Conservation (phyloP, 208 protist genomes). For the Trypanosoma melophagium region DNA sequence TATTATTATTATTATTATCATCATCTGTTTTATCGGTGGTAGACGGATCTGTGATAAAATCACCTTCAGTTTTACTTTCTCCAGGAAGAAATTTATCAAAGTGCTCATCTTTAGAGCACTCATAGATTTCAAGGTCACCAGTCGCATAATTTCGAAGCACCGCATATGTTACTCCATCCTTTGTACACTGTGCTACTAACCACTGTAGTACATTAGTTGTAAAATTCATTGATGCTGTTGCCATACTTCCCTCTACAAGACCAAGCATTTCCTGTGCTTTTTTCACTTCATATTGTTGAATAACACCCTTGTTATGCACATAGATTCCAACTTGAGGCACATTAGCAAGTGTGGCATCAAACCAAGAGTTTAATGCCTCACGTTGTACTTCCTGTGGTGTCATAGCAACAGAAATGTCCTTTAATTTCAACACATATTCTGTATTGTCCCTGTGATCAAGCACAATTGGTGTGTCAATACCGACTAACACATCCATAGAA, state of each 20-base stretch:
- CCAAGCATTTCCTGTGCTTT: constrained; percentile 73
- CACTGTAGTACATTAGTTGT: constrained; percentile 79
- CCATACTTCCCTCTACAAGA: constrained; percentile 56
- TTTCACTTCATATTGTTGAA: constrained; percentile 70
- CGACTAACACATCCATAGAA: constrained; percentile 69
- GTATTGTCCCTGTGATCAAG: constrained; percentile 57
- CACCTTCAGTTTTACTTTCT: constrained; percentile 27
- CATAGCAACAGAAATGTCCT: constrained; percentile 33
- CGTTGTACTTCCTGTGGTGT: constrained; percentile 44
- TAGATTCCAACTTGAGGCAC: constrained; percentile 79
- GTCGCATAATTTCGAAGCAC: constrained; percentile 55
- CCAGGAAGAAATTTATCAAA: constrained; percentile 24
- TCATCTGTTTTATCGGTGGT: neutral
- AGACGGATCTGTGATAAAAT: neutral
- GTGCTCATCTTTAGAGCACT: constrained; percentile 39
- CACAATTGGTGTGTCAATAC: constrained; percentile 80
- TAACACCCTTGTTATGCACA: constrained; percentile 70
- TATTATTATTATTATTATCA: neutral
- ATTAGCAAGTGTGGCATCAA: constrained; percentile 81
- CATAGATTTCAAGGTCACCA: constrained; percentile 71
- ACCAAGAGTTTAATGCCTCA: constrained; percentile 72
- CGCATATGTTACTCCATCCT: constrained; percentile 67
- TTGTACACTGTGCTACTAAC: constrained; percentile 57
- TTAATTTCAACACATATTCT: constrained; percentile 65
- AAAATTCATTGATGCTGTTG: constrained; percentile 81